Evolutionary conservation across 139 green algal genomes (phyloP), one percentile per base, ranked within the genome.

Genomic region (Coccomyxa sp.): DNA sequence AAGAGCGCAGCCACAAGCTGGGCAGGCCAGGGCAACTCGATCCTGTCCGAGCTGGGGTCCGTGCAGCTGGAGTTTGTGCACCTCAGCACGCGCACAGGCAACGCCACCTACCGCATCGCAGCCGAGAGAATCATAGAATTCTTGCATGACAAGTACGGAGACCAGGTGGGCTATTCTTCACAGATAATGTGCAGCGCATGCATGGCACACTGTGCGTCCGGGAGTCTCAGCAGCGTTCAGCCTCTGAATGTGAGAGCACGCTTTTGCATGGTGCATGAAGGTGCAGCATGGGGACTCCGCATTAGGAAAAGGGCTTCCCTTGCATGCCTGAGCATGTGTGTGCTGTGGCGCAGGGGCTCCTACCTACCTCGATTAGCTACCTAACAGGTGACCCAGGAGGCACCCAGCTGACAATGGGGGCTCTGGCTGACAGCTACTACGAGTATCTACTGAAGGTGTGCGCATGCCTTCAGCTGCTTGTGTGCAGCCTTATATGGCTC

Each of bases 41-140:
- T 40, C 14, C 82, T 90, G 71, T 78, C 86, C n/a, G 86, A 90
- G 79, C 81, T 83, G 73, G 87, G 87, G 34, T 84, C 82, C 12
- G 70, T 89, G 70, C 78, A 64, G 50, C 97, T 34, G 73, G 94
- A 98, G 89, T 95, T 97, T 77, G 87, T 86, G 1, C 54, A 88
- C 68, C 87, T 98, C 6, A 88, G 70, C 0, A 35, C 69, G 7
- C 76, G 90, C n/a, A 94, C 88, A 7, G 91, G 93, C n/a, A 85
- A 86, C 39, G 8, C 35, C 0, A 78, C 81, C 1, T 95, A 91
- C 79, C 68, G 38, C 27, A 8, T 73, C 14, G 68, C 37, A 31
- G 81, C 85, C 31, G 81, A 90, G 74, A 58, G 24, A 14, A 75
- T 75, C 39, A 79, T 90, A 31, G 36, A 41, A 16, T 73, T 75